Evolutionary conservation across 148 eudicot species (phyloP), one percentile per base, ranked within the genome.

Genomic region (Nepenthes gracilis): DNA sequence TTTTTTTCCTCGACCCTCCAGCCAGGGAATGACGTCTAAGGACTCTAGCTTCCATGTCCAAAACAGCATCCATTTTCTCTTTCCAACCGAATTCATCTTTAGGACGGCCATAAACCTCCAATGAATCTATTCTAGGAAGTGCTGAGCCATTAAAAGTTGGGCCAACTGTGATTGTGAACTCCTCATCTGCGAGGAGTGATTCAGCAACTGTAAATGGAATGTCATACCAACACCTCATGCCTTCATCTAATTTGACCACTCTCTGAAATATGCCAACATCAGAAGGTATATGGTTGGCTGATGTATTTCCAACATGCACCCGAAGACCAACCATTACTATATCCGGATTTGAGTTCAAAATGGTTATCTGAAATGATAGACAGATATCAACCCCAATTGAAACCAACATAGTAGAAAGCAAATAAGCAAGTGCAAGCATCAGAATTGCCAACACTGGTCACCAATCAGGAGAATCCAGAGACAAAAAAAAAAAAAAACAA

Each of bases 21-120:
- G 77, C 77, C 77, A 78, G 81, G 9, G 90, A 80, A 63, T 77
- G 81, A 70, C 77, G 67, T 65, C 97, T 95, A 72, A 94, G 89
- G 2, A 70, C 89, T 64, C 85, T 95, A 54, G 95, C 84, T 77
- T 94, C 99, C 89, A 94, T 86, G 74, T 89, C 92, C 69, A 94
- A 75, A 64, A 94, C 83, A 6, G 87, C 87, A 67, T 94, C 99
- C 95, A 94, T 87, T 79, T 94, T 94, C 80, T 89, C 99, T 61
- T 86, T 94, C 99, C 99, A 94, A 15, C 99, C 97, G 80, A 89
- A 94, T 59, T 94, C 99, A 72, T 94, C 99, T 76, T 94, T 94
- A 36, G 89, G 92, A 48, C 97, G 90, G 57, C 99, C 99, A 81
- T 94, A 94, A 65, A 94, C 83, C 75, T 94, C 99, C 68, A 94